Evolutionary conservation across 139 green algal genomes (phyloP), one percentile per base, ranked within the genome.

Genomic region (Asterochloris sp.): DNA sequence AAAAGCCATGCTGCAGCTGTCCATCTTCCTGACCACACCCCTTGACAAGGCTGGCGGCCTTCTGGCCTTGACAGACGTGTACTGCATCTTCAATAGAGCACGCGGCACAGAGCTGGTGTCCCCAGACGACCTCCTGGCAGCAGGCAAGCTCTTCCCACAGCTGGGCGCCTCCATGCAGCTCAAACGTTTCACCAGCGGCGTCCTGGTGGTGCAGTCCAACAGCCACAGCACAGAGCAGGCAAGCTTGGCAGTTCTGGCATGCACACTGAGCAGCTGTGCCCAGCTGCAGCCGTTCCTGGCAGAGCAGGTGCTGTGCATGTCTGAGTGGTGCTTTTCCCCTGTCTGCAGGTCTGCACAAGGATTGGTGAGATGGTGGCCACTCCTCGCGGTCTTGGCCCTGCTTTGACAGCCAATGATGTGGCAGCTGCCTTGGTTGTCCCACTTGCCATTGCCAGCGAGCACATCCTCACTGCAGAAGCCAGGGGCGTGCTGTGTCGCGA

Each of bases 71-170:
- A 86, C 94, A 28, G 97, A 99, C 78, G 93, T 95, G 71, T 99
- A 97, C 91, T 98, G 94, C 90, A 83, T 98, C 23, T 99, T 97
- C 91, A 98, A 98, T 83, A 83, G 96, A 14, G 97, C 95, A 0
- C 82, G 96, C 0, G 95, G 96, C 17, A 92, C 87, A 11, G 97
- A 99, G 90, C 91, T 99, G 10, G 89, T 99, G 19, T 98, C 96
- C 0, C 96, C 96, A 0, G 94, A 98, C 38, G 96, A 99, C 87
- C 88, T 99, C 74, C 75, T 97, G n/a, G 69, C 75, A 19, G 88
- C 86, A 9, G 74, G 84, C 23, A 79, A 85, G 75, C 62, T 84
- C 14, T 78, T 91, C 17, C 60, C 63, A 0, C 81, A 88, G 69
- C 80, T 92, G n/a, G 83, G 86, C 0, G 79, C 92, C 23, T 85